phyloP scores from a whole-genome alignment of 2,329 filamentous ascomycete genomes.

The Nothopassalora personata region DNA sequence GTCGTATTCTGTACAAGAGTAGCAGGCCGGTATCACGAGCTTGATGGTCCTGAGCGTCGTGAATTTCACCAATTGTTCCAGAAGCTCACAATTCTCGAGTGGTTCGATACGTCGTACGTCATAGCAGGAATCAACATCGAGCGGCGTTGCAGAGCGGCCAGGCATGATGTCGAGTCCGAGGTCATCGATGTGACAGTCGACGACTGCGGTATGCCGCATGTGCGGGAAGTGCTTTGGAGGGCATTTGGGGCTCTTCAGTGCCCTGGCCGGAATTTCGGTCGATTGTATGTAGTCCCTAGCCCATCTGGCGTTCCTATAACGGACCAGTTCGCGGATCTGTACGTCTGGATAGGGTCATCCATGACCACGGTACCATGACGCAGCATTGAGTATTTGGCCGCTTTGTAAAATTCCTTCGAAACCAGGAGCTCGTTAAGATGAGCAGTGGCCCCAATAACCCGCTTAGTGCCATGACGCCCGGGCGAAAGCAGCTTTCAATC shows the following conservation, averaged over 20 bases:
- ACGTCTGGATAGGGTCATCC: background rate
- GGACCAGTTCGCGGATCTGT: background rate
- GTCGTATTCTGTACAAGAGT: background rate
- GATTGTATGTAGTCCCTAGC: background rate
- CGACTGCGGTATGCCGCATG: too few species aligned
- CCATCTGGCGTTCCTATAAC: background rate
- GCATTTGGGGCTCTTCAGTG: background rate
- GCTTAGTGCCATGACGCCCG: background rate
- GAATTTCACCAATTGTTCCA: background rate
- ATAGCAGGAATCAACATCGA: background rate
- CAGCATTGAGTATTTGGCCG: background rate
- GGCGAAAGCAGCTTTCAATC: background rate
- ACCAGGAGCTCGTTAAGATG: background rate
- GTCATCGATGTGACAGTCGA: too few species aligned
- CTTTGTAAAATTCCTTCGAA: background rate
- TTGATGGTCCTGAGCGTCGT: background rate
- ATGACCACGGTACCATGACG: background rate
- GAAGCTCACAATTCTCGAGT: background rate
- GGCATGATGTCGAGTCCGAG: too few species aligned
- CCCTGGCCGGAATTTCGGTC: background rate
- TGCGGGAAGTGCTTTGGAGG: too few species aligned
- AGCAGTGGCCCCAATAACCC: background rate
- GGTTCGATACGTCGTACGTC: background rate
- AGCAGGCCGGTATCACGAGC: background rate
- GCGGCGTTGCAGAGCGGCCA: background rate